These are phyloP conservation scores for Perkinsus olseni DNA, from an alignment of 169 alveolate genomes.

Conservation along the genomic window DNA sequence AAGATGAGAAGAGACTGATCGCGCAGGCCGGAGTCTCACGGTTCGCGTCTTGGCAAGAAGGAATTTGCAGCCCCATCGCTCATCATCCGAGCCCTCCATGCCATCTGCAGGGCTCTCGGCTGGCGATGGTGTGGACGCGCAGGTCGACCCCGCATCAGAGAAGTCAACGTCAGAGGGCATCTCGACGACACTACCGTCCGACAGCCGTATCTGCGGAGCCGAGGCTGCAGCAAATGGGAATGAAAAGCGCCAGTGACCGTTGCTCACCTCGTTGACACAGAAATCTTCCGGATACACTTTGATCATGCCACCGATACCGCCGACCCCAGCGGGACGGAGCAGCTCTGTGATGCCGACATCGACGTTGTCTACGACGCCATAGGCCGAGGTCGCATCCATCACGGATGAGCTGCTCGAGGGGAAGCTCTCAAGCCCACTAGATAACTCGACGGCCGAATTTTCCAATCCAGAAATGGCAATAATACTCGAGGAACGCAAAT, in stretches of 20 bases:
- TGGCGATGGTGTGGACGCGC: background rate
- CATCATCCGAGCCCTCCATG: background rate
- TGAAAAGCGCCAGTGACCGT: background rate
- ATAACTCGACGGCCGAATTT: background rate
- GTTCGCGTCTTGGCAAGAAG: background rate
- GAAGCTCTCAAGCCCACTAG: background rate
- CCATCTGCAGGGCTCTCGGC: background rate
- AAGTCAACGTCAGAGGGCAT: background rate
- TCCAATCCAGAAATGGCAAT: background rate
- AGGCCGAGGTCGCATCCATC: background rate
- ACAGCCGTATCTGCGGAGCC: background rate
- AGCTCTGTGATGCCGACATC: background rate
- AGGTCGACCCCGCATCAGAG: background rate
- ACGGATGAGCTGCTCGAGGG: background rate
- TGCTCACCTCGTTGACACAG: background rate
- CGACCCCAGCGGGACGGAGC: background rate
- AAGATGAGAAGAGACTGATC: background rate
- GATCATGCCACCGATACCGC: background rate
- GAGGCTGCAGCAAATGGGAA: background rate
- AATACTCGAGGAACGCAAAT: background rate
- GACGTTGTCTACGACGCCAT: background rate
- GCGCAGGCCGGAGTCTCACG: background rate
- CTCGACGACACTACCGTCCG: background rate
- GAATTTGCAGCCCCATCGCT: background rate
- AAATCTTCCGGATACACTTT: background rate